Base-by-base conservation (phyloP, 1,284 basidiomycete species). In the Ustilago curta region DNA sequence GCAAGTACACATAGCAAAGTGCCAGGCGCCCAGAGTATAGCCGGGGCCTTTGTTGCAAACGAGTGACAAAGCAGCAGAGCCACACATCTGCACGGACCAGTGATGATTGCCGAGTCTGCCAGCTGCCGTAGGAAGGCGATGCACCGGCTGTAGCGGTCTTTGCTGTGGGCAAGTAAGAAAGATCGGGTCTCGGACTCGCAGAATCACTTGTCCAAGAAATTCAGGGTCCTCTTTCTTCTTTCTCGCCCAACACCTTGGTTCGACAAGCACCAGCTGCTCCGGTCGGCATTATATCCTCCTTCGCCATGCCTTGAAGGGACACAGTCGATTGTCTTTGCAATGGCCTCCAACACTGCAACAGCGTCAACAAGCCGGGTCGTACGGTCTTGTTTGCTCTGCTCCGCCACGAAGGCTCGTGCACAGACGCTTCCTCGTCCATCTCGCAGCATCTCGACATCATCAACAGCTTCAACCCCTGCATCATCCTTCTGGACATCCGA, bases 31-130 rank as follows among this genome's bases (percentile, higher is more conserved):
- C 2, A 32, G 50, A 40, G 50, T 40, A 60, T 60, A 53, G 44
- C 59, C 59, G 51, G 25, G 16, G 9, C 35, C 27, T 27, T 37
- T 2, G 12, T 4, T 37, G 35, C 35, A 12, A 37, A 37, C 35
- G 18, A n/a, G 27, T 48, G 47, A 48, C 39, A 39, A 43, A 21
- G 52, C 51, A 21, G 21, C n/a, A 3, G 12, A 7, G 8, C 18
- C 18, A 18, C 18, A 18, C 27, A 14, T 45, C 49, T 50, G 63
- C 64, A 66, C 64, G 64, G 45, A 27, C 64, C 64, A 66, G 40
- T 37, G 43, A 6, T 37, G 43, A 6, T 21, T 27, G 23, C 23
- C 23, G 43, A 19, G 19, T 23, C 35, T n/a, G 35, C n/a, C 50
- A 44, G 21, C 52, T 32, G 19, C 27, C 43, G 47, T 60, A 58